Evolutionary conservation across 306 rosid genomes (phyloP).

Genomic region (Gleditsia sinensis): DNA sequence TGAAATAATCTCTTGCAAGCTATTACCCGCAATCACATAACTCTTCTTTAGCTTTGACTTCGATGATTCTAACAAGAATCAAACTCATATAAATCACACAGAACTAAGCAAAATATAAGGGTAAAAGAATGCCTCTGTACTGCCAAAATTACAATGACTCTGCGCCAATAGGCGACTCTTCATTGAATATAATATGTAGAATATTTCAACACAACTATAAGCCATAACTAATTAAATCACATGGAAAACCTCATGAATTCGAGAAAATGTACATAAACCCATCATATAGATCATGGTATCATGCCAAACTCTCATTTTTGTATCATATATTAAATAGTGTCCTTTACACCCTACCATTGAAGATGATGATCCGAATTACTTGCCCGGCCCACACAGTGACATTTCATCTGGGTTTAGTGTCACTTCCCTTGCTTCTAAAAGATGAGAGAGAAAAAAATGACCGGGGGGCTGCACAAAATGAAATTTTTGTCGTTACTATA

Average conservation of each 20-base stretch:
- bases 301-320: conserved; percentile 34
- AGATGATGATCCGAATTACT: conserved; percentile 27
- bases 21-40: conserved; percentile 45
- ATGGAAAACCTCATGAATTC: conserved; percentile 43
- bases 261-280: conserved; percentile 51
- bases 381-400: conserved; percentile 15
- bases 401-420: conserved; percentile 58
- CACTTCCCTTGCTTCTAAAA: conserved; percentile 71
- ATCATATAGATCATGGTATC: conserved; percentile 31
- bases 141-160: conserved; percentile 60
- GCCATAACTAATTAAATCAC: conserved; percentile 44
- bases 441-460: conserved; percentile 73
- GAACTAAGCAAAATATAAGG: conserved; percentile 32
- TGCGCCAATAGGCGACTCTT: conserved; percentile 45
- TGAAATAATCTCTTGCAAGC: not conserved
- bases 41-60: conserved; percentile 36
- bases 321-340: conserved; percentile 15
- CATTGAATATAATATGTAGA: conserved; percentile 46
- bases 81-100: conserved; percentile 41
- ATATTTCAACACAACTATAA: conserved; percentile 50
- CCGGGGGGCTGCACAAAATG: conserved; percentile 54
- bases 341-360: conserved; percentile 43
- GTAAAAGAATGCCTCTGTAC: conserved; percentile 45
- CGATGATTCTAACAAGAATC: conserved; percentile 37
- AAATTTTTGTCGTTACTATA: not conserved